Conservation (phyloP, 2,329 filamentous ascomycete species). For the Ophiostoma himal-ulmi region DNA sequence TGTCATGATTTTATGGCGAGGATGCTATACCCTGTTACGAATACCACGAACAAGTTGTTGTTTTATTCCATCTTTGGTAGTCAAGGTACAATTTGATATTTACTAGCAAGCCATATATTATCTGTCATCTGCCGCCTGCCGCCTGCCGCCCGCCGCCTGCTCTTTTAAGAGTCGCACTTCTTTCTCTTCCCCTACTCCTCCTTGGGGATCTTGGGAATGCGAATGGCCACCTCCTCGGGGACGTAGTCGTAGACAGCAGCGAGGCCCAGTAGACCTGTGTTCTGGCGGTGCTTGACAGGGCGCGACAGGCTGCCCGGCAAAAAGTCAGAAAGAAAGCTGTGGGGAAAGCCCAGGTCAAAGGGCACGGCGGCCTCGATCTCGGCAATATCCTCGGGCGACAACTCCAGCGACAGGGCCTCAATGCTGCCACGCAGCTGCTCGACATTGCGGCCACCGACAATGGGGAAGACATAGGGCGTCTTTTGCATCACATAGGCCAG, state of each 20-base stretch:
- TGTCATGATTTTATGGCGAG: not conserved
- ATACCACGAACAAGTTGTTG: not conserved
- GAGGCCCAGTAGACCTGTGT: conserved; percentile 43
- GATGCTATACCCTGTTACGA: not conserved
- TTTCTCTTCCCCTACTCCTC: conserved; percentile 21
- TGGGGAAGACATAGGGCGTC: conserved; percentile 65
- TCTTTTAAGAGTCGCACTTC: not conserved
- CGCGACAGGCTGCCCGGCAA: conserved; percentile 27
- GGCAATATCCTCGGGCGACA: conserved; percentile 57
- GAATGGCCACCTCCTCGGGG: conserved; percentile 39
- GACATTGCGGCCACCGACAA: conserved; percentile 63
- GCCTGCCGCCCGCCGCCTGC: too few relatives aligned
- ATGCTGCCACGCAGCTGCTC: conserved; percentile 67
- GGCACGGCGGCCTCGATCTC: conserved; percentile 57
- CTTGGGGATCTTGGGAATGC: conserved; percentile 40
- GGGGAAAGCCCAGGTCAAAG: conserved; percentile 64
- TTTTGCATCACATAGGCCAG: conserved; percentile 70
- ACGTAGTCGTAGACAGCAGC: conserved; percentile 50
- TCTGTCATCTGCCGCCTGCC: not conserved
- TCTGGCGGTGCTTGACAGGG: conserved; percentile 34
- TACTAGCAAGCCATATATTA: not conserved
- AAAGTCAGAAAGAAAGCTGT: conserved; percentile 49
- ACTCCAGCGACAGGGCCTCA: conserved; percentile 55
- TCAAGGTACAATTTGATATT: not conserved
- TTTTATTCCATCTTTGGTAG: not conserved